phyloP scores from a whole-genome alignment of 75 land plant genomes.

The Pinus tabuliformis region DNA sequence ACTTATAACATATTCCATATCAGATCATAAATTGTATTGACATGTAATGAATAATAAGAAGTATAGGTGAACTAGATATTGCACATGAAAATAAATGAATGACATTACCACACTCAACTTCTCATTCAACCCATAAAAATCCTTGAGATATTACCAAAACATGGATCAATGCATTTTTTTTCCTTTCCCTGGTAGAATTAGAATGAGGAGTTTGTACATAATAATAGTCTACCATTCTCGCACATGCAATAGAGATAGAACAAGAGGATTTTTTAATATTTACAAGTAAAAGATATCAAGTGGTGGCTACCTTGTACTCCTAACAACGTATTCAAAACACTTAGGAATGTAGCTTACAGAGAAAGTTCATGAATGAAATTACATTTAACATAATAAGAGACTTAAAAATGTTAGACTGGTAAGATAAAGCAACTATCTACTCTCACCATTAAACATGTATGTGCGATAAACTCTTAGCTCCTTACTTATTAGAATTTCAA shows the following conservation, averaged over 20 bases:
- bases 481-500: slow-evolving; percentile 9
- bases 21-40: neutral
- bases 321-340: neutral
- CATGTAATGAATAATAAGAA: neutral
- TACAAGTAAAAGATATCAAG: neutral
- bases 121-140: neutral
- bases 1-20: too few species aligned
- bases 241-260: neutral
- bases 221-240: slow-evolving; percentile 96
- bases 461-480: slow-evolving; percentile 57
- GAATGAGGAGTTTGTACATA: slow-evolving; percentile 83
- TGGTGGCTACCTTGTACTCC: neutral
- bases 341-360: neutral
- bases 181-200: slow-evolving; percentile 45
- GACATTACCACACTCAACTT: neutral
- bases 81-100: neutral
- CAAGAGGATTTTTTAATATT: neutral
- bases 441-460: slow-evolving; percentile 82
- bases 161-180: slow-evolving; percentile 45
- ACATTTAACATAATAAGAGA: neutral
- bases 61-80: neutral
- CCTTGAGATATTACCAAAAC: slow-evolving; percentile 20
- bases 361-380: neutral
- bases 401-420: neutral
- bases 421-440: neutral